Evolutionary conservation across 1,139 yeast genomes (phyloP).

Genomic region (Saccharomyces hybrid): DNA sequence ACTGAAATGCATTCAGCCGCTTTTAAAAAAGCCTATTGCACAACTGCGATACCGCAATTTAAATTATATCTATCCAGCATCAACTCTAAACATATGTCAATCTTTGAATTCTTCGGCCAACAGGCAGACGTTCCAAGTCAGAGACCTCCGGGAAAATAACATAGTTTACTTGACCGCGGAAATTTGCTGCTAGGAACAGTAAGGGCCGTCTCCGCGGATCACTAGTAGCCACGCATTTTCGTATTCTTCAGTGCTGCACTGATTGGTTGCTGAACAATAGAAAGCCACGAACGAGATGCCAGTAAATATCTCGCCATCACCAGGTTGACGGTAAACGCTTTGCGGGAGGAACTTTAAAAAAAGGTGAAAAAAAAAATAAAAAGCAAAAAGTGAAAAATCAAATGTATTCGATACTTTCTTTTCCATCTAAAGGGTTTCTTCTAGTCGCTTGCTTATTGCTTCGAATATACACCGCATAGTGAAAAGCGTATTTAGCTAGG

Average conservation of each 20-base stretch:
- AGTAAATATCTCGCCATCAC: neutral
- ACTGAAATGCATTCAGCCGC: slow-evolving; percentile 41
- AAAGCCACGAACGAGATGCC: slow-evolving; percentile 2
- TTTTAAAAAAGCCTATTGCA: slow-evolving; percentile 5
- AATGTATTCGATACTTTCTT: neutral
- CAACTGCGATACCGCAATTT: slow-evolving; percentile 22
- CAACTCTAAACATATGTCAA: slow-evolving; percentile 2
- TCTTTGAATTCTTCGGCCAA: neutral
- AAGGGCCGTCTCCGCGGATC: too few species aligned
- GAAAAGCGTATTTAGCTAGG: neutral
- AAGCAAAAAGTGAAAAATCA: neutral
- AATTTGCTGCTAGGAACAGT: neutral
- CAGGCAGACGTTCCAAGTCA: neutral
- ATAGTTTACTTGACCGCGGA: neutral
- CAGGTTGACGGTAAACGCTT: neutral
- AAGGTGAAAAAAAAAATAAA: neutral
- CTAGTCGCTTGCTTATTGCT: neutral
- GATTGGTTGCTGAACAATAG: slow-evolving; percentile 4
- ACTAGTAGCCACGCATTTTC: too few species aligned
- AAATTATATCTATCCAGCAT: slow-evolving; percentile 19
- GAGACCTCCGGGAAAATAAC: neutral
- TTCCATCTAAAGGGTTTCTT: neutral
- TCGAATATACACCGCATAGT: neutral
- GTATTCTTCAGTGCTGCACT: neutral
- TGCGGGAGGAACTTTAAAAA: neutral